Evolutionary conservation across 2,329 filamentous ascomycete species (phyloP), one percentile per base, ranked within the genome.

Genomic region (Fonsecaea monophora): DNA sequence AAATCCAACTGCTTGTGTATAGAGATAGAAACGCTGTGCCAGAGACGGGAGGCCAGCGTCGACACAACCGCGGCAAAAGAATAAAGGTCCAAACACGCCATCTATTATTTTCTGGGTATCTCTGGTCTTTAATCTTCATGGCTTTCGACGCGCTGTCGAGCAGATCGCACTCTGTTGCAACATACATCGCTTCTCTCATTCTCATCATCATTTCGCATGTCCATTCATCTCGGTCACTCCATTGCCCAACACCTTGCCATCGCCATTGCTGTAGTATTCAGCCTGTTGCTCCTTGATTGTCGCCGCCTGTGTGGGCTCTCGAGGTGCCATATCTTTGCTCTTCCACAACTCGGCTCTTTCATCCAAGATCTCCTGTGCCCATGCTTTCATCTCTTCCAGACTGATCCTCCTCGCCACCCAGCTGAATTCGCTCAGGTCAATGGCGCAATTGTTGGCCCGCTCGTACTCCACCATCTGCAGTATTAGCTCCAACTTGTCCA

Each of bases 381-480:
- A 98, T 12, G 82, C 86, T 80, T 89, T 87, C 72, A 93, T 90
- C 81, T 97, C 94, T 0, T 88, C 86, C 71, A 96, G 83, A 62
- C 85, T 83, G 72, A 98, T 90, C 73, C 86, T 87, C 55, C 82
- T 84, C 8, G 91, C 87, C 2, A 97, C 95, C 75, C 90, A 90
- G 0, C 88, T 86, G 73, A 99, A 98, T 81, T 99, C 95, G 60
- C 90, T 87, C 59, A 99, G 81, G 77, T 98, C 92, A 45, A 92
- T 78, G 70, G 82, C 80, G 34, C 87, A 87, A 63, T 88, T 80
- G 58, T 87, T 83, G 12, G 84, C 81, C 74, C 90, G 89, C 85
- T 99, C 95, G 76, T 99, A 99, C 79, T 99, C 95, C 35, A 96
- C 83, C 91, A 97, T 97, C 82, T 99, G 95, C 75, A 96, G 82